Conservation (phyloP, 345 rosid species). For the Hypericum androsaemum region DNA sequence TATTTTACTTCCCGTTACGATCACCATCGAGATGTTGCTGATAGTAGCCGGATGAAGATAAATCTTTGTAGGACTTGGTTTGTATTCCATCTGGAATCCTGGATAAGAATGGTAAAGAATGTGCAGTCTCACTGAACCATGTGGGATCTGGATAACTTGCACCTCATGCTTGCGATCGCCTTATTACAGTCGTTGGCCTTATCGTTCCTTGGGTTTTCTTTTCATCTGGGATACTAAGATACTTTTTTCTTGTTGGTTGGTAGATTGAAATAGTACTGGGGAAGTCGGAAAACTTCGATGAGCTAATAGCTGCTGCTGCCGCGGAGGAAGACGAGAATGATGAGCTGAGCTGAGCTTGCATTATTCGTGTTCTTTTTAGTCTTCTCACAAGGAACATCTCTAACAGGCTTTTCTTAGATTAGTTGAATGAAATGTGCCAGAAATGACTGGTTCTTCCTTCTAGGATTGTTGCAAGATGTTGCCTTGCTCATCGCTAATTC, state of each 20-base stretch:
- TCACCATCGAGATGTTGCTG: too few species aligned
- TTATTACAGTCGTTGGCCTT: background rate
- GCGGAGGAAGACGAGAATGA: slow-evolving; percentile 31
- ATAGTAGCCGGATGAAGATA: too few species aligned
- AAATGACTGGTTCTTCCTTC: too few species aligned
- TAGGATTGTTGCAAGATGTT: too few species aligned
- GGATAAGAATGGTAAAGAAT: too few species aligned
- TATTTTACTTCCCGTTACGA: too few species aligned
- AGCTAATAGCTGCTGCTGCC: slow-evolving; percentile 58
- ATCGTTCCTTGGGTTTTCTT: slow-evolving; percentile 1
- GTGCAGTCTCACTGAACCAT: too few species aligned
- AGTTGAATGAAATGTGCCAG: background rate
- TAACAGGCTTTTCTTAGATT: slow-evolving; percentile 6
- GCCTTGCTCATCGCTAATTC: too few species aligned
- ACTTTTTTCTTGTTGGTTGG: background rate
- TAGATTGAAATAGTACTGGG: slow-evolving; percentile 58
- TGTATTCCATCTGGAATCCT: too few species aligned
- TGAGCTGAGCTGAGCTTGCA: slow-evolving; percentile 30
- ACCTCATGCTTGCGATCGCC: too few species aligned
- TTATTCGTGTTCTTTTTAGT: slow-evolving; percentile 5
- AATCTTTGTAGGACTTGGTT: background rate
- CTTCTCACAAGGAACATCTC: slow-evolving; percentile 7
- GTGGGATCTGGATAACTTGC: too few species aligned
- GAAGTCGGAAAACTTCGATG: slow-evolving; percentile 63
- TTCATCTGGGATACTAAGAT: background rate